Conservation (phyloP, 495 filamentous ascomycete genomes). For the Penicillium cosmopolitanum region DNA sequence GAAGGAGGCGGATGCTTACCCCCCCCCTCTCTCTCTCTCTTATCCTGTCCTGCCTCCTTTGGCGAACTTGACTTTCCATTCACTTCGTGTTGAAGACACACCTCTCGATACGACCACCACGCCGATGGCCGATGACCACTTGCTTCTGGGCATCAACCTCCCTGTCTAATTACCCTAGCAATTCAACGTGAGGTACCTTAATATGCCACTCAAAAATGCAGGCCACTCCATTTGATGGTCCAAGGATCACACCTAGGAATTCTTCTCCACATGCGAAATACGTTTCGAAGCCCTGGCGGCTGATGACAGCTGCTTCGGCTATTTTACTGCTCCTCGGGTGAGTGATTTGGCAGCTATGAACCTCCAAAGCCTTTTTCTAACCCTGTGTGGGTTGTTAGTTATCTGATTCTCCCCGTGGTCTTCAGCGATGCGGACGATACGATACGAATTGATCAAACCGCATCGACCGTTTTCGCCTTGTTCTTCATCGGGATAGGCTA, state of each 20-base stretch:
- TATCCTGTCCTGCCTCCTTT: not conserved
- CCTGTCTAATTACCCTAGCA: not conserved
- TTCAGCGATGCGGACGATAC: slow-evolving; percentile 23
- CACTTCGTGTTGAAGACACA: not conserved
- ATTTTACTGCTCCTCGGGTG: not conserved
- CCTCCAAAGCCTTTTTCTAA: not conserved
- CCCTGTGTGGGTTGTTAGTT: slow-evolving; percentile 14
- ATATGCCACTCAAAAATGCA: not conserved
- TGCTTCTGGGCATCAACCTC: not conserved
- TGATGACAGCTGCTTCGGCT: not conserved
- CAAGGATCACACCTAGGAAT: not conserved
- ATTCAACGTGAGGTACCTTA: not conserved
- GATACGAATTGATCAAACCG: slow-evolving; percentile 20
- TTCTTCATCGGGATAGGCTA: slow-evolving; percentile 34
- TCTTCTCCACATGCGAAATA: not conserved
- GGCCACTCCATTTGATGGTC: not conserved
- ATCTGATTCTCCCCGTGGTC: slow-evolving; percentile 35
- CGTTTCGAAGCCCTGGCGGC: not conserved
- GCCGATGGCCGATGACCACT: not conserved
- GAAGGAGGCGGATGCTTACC: not conserved
- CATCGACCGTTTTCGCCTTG: slow-evolving; percentile 23
- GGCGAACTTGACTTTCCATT: not conserved
- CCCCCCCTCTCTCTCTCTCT: not conserved
- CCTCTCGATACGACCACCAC: not conserved
- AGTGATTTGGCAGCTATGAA: not conserved